phyloP scores from a whole-genome alignment of 192 early-diverging fungal genomes.

The Podila epicladia region DNA sequence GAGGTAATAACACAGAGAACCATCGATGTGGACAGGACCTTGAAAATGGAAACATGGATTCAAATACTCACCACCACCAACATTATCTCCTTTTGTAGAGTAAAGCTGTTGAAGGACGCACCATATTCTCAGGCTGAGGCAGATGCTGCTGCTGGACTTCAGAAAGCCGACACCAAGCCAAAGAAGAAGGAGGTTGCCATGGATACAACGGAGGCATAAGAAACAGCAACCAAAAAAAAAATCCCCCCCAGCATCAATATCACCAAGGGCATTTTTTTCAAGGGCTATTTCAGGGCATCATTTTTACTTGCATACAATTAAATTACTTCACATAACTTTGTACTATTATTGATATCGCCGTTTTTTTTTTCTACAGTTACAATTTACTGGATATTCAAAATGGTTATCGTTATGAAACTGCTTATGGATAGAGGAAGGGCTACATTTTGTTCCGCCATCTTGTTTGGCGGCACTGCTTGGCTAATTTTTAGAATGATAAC shows the following conservation, averaged over 20 bases:
- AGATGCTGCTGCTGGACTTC: slow-evolving; percentile 70
- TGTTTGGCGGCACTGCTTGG: too few relatives aligned
- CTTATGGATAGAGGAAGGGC: neutral
- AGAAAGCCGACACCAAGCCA: slow-evolving; percentile 63
- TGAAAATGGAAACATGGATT: neutral
- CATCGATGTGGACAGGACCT: too few relatives aligned
- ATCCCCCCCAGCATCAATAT: neutral
- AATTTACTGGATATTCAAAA: neutral
- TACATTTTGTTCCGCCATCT: neutral
- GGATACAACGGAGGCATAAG: slow-evolving; percentile 12
- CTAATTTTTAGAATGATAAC: neutral
- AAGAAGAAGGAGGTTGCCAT: slow-evolving; percentile 36
- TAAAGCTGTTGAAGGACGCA: slow-evolving; percentile 85
- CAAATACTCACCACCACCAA: neutral
- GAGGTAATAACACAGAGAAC: slow-evolving; percentile 40
- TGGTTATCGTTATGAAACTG: too few relatives aligned
- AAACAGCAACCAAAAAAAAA: neutral
- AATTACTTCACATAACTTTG: neutral
- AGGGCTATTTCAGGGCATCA: neutral
- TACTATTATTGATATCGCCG: neutral
- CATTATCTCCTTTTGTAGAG: slow-evolving; percentile 40
- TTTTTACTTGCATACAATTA: slow-evolving; percentile 10
- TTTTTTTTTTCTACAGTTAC: neutral
- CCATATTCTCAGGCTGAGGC: slow-evolving; percentile 95
- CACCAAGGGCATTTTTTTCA: neutral